Evolutionary conservation across 176 grass and related monocot species (phyloP).

Genomic region (Aegilops speltoides): DNA sequence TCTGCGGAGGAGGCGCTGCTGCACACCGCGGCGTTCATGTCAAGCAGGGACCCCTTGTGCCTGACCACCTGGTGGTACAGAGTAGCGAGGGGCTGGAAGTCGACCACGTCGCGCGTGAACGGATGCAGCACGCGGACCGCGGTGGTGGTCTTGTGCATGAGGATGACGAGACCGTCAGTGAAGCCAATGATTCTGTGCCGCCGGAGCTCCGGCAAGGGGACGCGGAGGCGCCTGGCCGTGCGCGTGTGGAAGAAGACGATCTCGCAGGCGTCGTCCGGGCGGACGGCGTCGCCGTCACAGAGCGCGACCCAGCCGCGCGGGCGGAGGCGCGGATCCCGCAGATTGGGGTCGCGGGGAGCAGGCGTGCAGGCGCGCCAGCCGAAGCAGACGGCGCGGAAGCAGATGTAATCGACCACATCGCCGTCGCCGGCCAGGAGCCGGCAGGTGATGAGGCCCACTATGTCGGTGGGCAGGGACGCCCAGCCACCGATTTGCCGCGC

Average conservation of each 20-base stretch:
- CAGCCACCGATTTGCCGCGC: background rate
- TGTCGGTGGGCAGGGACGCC: background rate
- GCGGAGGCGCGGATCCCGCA: background rate
- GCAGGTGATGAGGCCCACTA: background rate
- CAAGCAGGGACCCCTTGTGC: background rate
- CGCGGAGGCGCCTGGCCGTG: background rate
- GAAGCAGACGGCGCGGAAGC: background rate
- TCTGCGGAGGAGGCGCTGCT: background rate
- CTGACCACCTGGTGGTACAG: background rate
- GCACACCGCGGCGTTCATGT: background rate
- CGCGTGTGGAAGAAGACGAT: conserved; percentile 10
- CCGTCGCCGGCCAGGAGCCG: background rate
- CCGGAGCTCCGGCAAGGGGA: background rate
- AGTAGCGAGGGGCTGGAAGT: conserved; percentile 1
- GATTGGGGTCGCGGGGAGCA: background rate
- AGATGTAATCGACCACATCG: conserved; percentile 3
- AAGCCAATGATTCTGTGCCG: background rate
- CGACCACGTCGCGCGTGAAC: conserved; percentile 12
- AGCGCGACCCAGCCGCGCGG: background rate
- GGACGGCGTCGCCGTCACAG: background rate
- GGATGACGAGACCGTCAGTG: background rate
- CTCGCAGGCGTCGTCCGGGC: background rate
- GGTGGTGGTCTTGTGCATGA: conserved; percentile 15
- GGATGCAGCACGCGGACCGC: conserved; percentile 10
- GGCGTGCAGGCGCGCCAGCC: background rate